Base-by-base conservation (phyloP, 345 rosid species). In the Xanthoceras sorbifolium region DNA sequence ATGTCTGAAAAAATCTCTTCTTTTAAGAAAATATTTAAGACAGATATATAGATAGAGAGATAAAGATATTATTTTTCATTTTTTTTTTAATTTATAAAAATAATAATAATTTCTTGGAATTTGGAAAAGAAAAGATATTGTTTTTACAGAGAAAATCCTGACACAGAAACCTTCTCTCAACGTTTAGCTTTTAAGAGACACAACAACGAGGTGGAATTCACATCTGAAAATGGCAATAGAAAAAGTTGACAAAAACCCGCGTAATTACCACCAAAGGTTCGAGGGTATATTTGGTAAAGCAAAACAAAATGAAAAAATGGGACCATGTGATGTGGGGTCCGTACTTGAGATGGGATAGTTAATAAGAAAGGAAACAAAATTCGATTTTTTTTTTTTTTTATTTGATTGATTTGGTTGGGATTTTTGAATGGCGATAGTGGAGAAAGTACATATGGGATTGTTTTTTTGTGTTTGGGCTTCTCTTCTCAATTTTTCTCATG, bases 101-200 rank as follows among this genome's bases (percentile, higher is more conserved):
- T 65, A 74, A 48, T 46, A 31, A 65, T 66, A 2, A 8, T 9
- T 69, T 68, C 60, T 81, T 67, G 78, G 71, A 81, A 65, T 72
- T 38, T 61, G 73, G 18, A 54, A 57, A 73, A 73, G 50, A 78
- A 52, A 79, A 78, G 74, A 69, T 44, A 66, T 71, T 14, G 66
- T 69, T 57, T 57, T 77, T 50, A 29, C 81, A 68, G 75, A 72
- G 68, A 11, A 22, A 84, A 82, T 66, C 31, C 86, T 79, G 83
- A 74, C 85, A 83, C 76, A 14, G 20, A 68, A 75, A 72, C 65
- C 76, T 38, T 60, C 76, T 60, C 76, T 42, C 80, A 64, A 69
- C 79, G 82, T 67, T 78, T 54, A 46, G 82, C 86, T 81, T 86
- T 86, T 54, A 73, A 82, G 87, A 67, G 84, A 80, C 78, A 76